Evolutionary conservation across 495 filamentous ascomycete species (phyloP), one percentile per base, ranked within the genome.

Genomic region (Cetradonia linearis): DNA sequence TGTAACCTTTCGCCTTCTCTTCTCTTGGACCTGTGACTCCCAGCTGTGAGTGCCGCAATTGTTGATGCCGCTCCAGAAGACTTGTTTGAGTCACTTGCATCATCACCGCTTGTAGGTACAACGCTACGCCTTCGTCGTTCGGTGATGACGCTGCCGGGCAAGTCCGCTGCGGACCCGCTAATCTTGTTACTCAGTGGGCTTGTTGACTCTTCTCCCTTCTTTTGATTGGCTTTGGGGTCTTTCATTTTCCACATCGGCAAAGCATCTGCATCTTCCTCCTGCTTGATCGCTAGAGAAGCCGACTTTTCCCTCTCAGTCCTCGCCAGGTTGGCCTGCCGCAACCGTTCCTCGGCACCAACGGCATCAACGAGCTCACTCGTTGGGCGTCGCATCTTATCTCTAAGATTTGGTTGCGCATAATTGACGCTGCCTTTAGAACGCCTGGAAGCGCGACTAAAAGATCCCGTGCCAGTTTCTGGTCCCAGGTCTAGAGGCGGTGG

Each of bases 381-480:
- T 25, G 88, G 85, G 54, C 89, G 83, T 55, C 89, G 80, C 89
- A 95, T 94, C 73, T 95, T 95, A 65, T 84, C 86, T 55, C 87
- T 78, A 36, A 95, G 74, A 66, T 87, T 94, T 10, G 89, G 89
- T 70, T 92, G 86, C 27, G 88, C 87, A 69, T 95, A 95, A 73
- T 87, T 93, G 50, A 95, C 79, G 33, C 79, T 77, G 8, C 80
- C 74, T 55, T 84, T 74, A 14, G 83, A 79, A 62, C 89, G 82
- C 30, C 89, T 76, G 47, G 80, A 83, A 11, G 81, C 77, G 52
- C 87, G 77, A 37, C 74, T 76, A 55, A 74, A 76, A 38, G 78
- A 74, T 50, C 75, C 78, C 28, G 63, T 66, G 23, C 62, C 42
- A 14, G 64, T 55, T 9, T 68, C 71, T 3, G 73, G 74, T 28